Evolutionary conservation across 805 yeast genomes (phyloP), one percentile per base, ranked within the genome.

Genomic region (Hanseniaspora osmophila): DNA sequence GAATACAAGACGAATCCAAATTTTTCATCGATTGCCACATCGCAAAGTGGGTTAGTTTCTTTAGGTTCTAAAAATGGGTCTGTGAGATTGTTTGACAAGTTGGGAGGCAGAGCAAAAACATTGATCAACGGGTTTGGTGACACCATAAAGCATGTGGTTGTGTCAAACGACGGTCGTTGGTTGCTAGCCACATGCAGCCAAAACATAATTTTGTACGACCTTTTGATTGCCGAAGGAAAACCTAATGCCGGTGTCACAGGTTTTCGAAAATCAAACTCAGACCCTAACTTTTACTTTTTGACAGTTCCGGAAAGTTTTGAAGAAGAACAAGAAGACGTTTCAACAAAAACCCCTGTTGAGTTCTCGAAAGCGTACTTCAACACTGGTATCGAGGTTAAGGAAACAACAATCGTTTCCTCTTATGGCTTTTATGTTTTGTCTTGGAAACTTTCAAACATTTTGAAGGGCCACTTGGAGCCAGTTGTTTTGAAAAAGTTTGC

Each of bases 51-150:
- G 1, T 71, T 71, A 53, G 65, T 84, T 45, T 95, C 90, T 0
- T 81, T 83, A 19, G 90, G 88, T 1, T 76, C 88, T 11, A 64
- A 65, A 13, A 76, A 70, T 47, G 96, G 96, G 56, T 88, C 78
- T 46, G 74, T 87, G 40, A 71, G 86, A 49, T 67, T 87, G 38
- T 85, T 74, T 58, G 84, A 85, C 60, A 66, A 73, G 48, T 56
- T 85, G 12, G 95, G 95, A 12, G 69, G 74, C 47, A 74, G 73
- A 52, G 95, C 95, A 1, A 84, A 82, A 65, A 78, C 92, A 1
- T 70, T 74, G 19, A 64, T 87, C 30, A 95, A 95, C 2, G 86
- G 92, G 0, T 65, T 86, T 35, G 95, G 95, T 22, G 94, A 86
- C 53, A 66, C 76, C 2, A 74, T 83, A 43, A 63, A 71, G 37